These are phyloP conservation scores for Sporothrix curviconia DNA, from an alignment of 2,329 filamentous ascomycete species.

Conservation along the genomic window DNA sequence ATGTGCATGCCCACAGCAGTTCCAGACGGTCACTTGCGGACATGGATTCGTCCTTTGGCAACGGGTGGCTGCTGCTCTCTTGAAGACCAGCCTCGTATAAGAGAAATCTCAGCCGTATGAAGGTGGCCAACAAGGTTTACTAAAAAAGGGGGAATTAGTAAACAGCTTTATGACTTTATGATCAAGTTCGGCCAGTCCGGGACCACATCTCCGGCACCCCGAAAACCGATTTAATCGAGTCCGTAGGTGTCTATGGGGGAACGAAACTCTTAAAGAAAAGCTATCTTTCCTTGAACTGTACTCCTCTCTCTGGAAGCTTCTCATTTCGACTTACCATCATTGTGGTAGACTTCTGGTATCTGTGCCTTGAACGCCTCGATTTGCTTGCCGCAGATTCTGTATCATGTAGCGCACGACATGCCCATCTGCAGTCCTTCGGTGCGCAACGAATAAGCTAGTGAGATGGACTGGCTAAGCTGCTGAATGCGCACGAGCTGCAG, in stretches of 20 bases:
- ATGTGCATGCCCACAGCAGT: constrained; percentile 40
- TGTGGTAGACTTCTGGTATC: constrained; percentile 3
- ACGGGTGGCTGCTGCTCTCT: constrained; percentile 28
- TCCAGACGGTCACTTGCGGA: constrained; percentile 35
- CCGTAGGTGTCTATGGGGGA: too few species aligned
- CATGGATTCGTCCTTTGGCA: constrained; percentile 23
- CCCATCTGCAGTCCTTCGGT: constrained; percentile 24
- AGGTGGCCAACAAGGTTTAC: constrained; percentile 37
- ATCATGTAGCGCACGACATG: constrained; percentile 37
- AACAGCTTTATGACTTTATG: not conserved
- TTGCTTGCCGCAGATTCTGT: constrained; percentile 38
- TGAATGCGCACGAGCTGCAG: constrained; percentile 42
- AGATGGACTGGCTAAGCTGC: constrained; percentile 42
- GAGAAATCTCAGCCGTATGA: constrained; percentile 39
- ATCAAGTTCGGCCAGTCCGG: not conserved
- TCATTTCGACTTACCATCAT: not conserved
- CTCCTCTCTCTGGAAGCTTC: too few species aligned
- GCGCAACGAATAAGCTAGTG: constrained; percentile 32
- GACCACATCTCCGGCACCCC: too few species aligned
- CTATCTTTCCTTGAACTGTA: not conserved
- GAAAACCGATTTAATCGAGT: too few species aligned
- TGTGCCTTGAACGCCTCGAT: constrained; percentile 27
- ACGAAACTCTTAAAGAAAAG: too few species aligned
- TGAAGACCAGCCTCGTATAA: constrained; percentile 41
- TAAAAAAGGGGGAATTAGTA: constrained; percentile 19